These are phyloP conservation scores for Stentor roeselii DNA, from an alignment of 73 alveolate genomes.

Conservation along the genomic window DNA sequence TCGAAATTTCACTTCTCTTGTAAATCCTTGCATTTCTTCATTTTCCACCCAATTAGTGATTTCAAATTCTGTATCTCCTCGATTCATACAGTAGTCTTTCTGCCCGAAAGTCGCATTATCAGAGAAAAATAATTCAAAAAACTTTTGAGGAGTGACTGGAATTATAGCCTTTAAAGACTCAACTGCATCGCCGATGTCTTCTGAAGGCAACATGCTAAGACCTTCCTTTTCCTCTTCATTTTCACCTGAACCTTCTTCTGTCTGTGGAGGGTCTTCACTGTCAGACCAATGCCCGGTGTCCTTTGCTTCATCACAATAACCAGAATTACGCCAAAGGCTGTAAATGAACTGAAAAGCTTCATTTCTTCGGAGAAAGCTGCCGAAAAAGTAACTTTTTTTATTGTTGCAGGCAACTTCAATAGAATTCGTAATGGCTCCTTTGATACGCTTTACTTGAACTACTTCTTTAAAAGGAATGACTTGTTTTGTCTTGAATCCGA, in stretches of 20 bases:
- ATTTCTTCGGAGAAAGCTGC: conserved; percentile 41
- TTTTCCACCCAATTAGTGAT: conserved; percentile 22
- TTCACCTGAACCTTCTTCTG: conserved; percentile 19
- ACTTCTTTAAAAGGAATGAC: conserved; percentile 66
- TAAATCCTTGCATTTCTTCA: conserved; percentile 9
- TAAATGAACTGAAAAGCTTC: conserved; percentile 41
- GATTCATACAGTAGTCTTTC: not conserved
- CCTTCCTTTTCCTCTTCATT: conserved; percentile 20
- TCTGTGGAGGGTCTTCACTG: conserved; percentile 30
- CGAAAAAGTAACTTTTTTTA: conserved; percentile 34
- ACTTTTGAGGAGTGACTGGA: conserved; percentile 24
- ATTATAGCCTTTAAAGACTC: conserved; percentile 7
- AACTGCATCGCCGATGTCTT: conserved; percentile 11
- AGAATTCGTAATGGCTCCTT: conserved; percentile 45
- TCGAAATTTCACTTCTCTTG: conserved; percentile 23
- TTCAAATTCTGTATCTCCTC: conserved; percentile 28
- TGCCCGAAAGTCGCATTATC: conserved; percentile 9
- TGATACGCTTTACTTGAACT: conserved; percentile 37
- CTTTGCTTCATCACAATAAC: conserved; percentile 36
- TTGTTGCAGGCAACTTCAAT: conserved; percentile 33
- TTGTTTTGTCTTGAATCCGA: conserved; percentile 59
- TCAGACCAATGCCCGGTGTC: conserved; percentile 36
- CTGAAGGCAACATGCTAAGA: not conserved
- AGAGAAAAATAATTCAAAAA: conserved; percentile 11
- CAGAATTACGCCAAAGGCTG: conserved; percentile 53